Evolutionary conservation across 2,329 filamentous ascomycete species (phyloP), one percentile per base, ranked within the genome.

Genomic region (Aspergillus bombycis): DNA sequence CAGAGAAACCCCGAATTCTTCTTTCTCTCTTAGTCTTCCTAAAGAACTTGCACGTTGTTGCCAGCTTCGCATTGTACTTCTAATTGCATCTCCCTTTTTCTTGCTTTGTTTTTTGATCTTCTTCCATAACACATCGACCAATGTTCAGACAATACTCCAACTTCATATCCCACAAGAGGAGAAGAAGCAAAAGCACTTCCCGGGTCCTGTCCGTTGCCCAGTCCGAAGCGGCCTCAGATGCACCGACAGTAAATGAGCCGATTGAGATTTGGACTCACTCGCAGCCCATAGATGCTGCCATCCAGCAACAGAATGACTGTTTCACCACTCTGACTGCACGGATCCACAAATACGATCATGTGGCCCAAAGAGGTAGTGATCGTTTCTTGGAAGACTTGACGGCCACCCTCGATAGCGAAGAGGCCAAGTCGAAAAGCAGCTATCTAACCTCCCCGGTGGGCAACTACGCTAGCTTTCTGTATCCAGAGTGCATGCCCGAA

Each of bases 111-210:
- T 34, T n/a, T 43, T 52, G 8, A 38, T 23, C 60, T 34, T n/a
- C 30, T 28, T 26, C 23, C 28, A 21, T 36, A 52, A 46, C 41
- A 45, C 16, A 21, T 19, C 46, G 26, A 26, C 53, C 60, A 56
- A 65, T 65, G 63, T 65, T 65, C 53, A 62, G 59, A 53, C 57
- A 58, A 54, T 65, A 65, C 36, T 65, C 63, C 32, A 56, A 62
- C 34, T 58, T 65, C 57, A 54, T 65, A 46, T 65, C 63, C 46
- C 60, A 62, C 32, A 64, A 64, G 61, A 60, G 60, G 61, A 58
- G 63, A 36, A 62, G 57, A 41, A 65, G 63, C 52, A 62, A 58
- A n/a, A 62, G 63, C 52, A 57, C 61, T 19, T 38, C 60, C 38
- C 63, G 60, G 26, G 57, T 62, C 56, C 48, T 65, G 1, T 62